Percentiles rank a stretch among this genome's conserved stretches.
These are phyloP conservation scores for Pleurotus cornucopiae DNA, from an alignment of 768 basidiomycete species.

Conservation along the genomic window DNA sequence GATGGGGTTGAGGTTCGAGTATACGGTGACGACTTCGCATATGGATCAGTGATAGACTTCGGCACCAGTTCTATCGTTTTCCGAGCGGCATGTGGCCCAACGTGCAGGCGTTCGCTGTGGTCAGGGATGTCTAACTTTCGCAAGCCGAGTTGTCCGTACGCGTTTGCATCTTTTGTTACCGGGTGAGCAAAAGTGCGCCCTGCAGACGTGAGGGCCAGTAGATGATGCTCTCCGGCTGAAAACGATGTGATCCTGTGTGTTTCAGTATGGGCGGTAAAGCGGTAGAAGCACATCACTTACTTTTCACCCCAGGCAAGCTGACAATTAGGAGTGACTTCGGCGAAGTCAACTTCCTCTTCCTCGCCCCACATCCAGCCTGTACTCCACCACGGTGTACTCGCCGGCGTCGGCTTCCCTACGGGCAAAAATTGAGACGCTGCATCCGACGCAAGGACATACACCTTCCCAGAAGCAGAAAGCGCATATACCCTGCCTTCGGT, in stretches of 20 bases:
- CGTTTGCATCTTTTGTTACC: constrained; percentile 69
- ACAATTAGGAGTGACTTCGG: constrained; percentile 56
- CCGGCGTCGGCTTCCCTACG: constrained; percentile 33
- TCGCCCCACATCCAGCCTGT: constrained; percentile 57
- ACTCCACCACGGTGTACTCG: constrained; percentile 56
- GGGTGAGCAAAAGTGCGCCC: constrained; percentile 82
- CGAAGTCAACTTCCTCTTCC: constrained; percentile 47
- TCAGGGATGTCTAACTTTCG: constrained; percentile 54
- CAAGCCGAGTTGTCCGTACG: constrained; percentile 80
- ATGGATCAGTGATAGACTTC: constrained; percentile 49
- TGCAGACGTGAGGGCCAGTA: constrained; percentile 65
- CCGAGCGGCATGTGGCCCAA: constrained; percentile 18
- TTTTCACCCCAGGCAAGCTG: constrained; percentile 62
- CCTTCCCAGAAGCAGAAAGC: constrained; percentile 69
- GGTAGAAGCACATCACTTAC: constrained; percentile 29
- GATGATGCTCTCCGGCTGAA: constrained; percentile 65
- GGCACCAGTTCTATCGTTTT: constrained; percentile 54
- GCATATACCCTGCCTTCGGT: constrained; percentile 68
- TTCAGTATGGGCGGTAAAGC: background rate
- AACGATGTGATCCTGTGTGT: constrained; percentile 63
- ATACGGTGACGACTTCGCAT: constrained; percentile 39
- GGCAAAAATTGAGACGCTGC: constrained; percentile 37
- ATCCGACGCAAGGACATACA: constrained; percentile 64
- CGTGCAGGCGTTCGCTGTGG: constrained; percentile 16
- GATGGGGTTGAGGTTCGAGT: constrained; percentile 26